A percentile compares a stretch with the other conserved stretches of the same genome.
These are phyloP conservation scores for Volvox carteri DNA, from an alignment of 163 green algal species.

Conservation along the genomic window DNA sequence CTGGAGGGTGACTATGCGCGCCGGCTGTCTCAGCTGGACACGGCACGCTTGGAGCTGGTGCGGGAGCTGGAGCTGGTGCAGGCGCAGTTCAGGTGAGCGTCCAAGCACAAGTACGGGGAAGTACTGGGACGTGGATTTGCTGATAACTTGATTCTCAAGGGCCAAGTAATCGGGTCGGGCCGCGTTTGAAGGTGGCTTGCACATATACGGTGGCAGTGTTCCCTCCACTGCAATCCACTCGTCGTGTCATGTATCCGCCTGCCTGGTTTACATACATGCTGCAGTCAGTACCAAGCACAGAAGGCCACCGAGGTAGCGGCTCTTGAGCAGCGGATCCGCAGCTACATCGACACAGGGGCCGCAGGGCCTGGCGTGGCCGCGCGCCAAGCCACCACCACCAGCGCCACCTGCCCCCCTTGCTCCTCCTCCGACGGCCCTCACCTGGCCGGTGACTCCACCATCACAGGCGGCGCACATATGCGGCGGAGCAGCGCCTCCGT, in stretches of 20 bases:
- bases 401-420: neutral
- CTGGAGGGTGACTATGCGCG: conserved; percentile 16
- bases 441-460: neutral
- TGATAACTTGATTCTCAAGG: too few species aligned
- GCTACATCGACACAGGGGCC: conserved; percentile 15
- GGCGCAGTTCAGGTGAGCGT: conserved; percentile 42
- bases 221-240: too few species aligned
- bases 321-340: conserved; percentile 48
- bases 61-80: conserved; percentile 53
- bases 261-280: too few species aligned
- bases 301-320: conserved; percentile 49
- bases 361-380: neutral
- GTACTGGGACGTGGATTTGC: too few species aligned
- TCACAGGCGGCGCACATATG: neutral
- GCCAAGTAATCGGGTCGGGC: too few species aligned
- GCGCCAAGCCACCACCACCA: neutral
- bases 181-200: too few species aligned
- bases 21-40: conserved; percentile 39
- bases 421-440: neutral
- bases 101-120: too few species aligned
- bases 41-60: conserved; percentile 35
- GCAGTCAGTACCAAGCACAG: conserved; percentile 58
- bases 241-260: too few species aligned
- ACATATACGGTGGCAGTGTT: too few species aligned
- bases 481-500: neutral